Conservation (phyloP, 306 rosid species). For the Carpinus viminea region DNA sequence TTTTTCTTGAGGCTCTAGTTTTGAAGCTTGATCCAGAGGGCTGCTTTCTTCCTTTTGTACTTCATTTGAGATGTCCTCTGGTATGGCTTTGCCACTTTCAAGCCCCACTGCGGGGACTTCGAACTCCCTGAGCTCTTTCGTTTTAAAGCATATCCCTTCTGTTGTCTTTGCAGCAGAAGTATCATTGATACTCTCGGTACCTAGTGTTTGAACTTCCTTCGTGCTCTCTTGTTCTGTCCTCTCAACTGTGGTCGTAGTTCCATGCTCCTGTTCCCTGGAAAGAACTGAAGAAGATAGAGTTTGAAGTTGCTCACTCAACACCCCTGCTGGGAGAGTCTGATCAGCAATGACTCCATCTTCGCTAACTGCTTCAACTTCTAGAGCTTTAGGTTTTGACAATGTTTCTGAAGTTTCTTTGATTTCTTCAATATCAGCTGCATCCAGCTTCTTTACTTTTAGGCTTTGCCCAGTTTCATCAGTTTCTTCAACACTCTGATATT, state of each 20-base stretch:
- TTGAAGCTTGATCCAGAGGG: background rate
- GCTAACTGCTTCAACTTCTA: conserved; percentile 5
- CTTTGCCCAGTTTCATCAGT: background rate
- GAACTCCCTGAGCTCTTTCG: conserved; percentile 17
- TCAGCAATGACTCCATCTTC: conserved; percentile 2
- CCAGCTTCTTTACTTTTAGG: conserved; percentile 10
- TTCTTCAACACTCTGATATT: background rate
- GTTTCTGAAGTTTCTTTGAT: conserved; percentile 12
- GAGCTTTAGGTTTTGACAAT: background rate
- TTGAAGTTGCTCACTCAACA: conserved; percentile 1
- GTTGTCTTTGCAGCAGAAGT: background rate
- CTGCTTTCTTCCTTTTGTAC: conserved; percentile 8
- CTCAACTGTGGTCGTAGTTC: background rate
- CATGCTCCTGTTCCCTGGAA: conserved; percentile 4
- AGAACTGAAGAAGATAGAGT: background rate
- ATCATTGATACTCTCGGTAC: background rate
- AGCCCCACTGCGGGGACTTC: conserved; percentile 10
- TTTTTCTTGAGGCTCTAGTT: conserved; percentile 5
- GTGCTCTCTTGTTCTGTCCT: conserved; percentile 15
- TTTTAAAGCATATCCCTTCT: background rate
- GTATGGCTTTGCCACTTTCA: background rate
- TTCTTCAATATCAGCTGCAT: conserved; percentile 21
- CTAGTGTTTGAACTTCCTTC: background rate
- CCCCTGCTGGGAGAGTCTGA: conserved; percentile 11
- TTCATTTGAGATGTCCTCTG: conserved; percentile 3